A percentile compares a stretch with the other conserved stretches of the same genome.
Evolutionary conservation across 1,139 yeast species (phyloP).

Genomic region (Waltiozyma sp.): DNA sequence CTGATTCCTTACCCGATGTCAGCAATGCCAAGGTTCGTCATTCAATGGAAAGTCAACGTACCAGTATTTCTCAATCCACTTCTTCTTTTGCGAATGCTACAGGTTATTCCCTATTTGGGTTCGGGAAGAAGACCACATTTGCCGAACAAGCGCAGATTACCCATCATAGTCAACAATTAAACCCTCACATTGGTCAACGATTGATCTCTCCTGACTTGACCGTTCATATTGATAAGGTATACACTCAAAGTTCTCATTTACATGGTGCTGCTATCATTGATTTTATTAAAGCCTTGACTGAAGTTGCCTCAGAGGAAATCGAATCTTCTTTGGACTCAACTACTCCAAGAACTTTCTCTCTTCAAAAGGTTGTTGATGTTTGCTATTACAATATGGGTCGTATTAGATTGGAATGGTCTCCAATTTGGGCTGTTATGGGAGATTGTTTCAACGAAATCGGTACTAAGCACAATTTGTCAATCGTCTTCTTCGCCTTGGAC

Average conservation of each 20-base stretch:
- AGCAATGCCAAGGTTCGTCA: slow-evolving; percentile 54
- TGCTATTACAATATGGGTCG: slow-evolving; percentile 96
- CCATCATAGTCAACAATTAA: slow-evolving; percentile 37
- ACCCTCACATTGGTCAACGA: slow-evolving; percentile 45
- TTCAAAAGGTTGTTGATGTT: slow-evolving; percentile 93
- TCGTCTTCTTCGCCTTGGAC: slow-evolving; percentile 86
- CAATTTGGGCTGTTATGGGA: slow-evolving; percentile 90
- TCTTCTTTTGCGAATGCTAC: slow-evolving; percentile 9
- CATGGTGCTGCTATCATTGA: slow-evolving; percentile 78
- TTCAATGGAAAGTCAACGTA: slow-evolving; percentile 42
- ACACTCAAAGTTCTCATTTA: slow-evolving; percentile 70
- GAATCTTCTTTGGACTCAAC: slow-evolving; percentile 74
- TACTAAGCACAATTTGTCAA: slow-evolving; percentile 62
- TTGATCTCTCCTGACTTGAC: slow-evolving; percentile 68
- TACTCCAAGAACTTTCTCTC: slow-evolving; percentile 82
- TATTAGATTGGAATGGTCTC: slow-evolving; percentile 94
- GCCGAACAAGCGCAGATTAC: slow-evolving; percentile 38
- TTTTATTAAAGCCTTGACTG: slow-evolving; percentile 78
- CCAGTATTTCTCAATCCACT: slow-evolving; percentile 11
- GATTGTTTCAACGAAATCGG: slow-evolving; percentile 81
- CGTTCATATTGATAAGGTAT: slow-evolving; percentile 78
- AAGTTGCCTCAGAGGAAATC: slow-evolving; percentile 84
- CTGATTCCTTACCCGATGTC: slow-evolving; percentile 78
- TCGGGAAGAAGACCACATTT: slow-evolving; percentile 34
- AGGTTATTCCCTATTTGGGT: slow-evolving; percentile 23